Evolutionary conservation across 2,329 filamentous ascomycete species (phyloP).

Genomic region (Xylaria polymorpha): DNA sequence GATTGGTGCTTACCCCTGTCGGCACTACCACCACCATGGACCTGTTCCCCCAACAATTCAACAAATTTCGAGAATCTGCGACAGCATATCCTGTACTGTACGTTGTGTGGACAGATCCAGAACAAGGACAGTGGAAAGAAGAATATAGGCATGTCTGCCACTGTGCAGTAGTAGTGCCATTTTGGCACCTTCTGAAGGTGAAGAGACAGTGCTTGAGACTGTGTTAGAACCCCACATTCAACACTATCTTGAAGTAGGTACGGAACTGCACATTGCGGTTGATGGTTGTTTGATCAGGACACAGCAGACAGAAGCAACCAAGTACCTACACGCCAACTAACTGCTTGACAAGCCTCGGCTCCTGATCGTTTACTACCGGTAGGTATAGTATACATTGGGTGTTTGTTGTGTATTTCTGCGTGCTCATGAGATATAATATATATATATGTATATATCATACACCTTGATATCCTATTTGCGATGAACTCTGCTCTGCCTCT

Average conservation of each 20-base stretch:
- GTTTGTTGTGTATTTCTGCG: neutral
- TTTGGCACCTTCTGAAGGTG: neutral
- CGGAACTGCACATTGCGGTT: neutral
- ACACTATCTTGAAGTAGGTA: conserved; percentile 10
- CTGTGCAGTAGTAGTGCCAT: neutral
- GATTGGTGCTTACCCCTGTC: conserved; percentile 42
- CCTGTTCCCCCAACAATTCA: conserved; percentile 51
- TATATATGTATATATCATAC: neutral
- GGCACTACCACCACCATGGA: conserved; percentile 42
- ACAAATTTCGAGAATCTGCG: conserved; percentile 48
- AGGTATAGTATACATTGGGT: neutral
- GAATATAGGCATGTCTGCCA: neutral
- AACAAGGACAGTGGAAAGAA: conserved; percentile 11
- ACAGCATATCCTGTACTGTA: conserved; percentile 30
- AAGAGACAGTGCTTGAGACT: conserved; percentile 11
- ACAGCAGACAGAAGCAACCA: neutral
- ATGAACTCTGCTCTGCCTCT: neutral
- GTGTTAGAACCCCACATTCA: conserved; percentile 16
- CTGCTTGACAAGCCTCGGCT: conserved; percentile 26
- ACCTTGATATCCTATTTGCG: neutral
- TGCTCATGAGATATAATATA: neutral
- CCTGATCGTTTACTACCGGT: neutral
- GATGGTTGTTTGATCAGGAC: neutral
- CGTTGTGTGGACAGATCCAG: conserved; percentile 7
- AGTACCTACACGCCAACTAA: no score